A percentile compares a stretch with the other conserved stretches of the same genome.
phyloP scores from a whole-genome alignment of 352 stramenopile genomes.

The Phytophthora sansomeana region DNA sequence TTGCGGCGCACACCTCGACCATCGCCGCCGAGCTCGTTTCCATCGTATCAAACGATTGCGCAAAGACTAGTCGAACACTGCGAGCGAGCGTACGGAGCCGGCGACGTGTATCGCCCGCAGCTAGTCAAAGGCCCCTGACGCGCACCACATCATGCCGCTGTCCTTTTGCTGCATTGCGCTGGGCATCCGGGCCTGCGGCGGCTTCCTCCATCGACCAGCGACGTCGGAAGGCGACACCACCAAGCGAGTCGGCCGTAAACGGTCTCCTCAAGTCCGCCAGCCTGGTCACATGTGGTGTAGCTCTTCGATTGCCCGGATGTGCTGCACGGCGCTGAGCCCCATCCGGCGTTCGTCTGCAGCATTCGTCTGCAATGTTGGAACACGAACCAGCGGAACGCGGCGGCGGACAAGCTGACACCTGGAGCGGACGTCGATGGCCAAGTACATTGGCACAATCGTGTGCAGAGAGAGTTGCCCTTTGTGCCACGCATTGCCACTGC shows the following conservation, averaged over 20 bases:
- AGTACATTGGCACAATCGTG: not conserved
- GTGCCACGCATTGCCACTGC: too few species aligned
- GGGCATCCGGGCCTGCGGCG: slow-evolving; percentile 8
- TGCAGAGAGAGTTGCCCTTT: too few species aligned
- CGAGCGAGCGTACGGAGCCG: not conserved
- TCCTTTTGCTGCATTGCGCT: slow-evolving; percentile 24
- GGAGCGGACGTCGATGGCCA: not conserved
- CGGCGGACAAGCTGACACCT: not conserved
- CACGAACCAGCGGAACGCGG: not conserved
- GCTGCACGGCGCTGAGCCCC: slow-evolving; percentile 17
- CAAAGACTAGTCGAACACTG: slow-evolving; percentile 10
- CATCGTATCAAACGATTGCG: not conserved
- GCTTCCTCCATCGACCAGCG: not conserved
- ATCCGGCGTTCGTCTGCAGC: slow-evolving; percentile 20
- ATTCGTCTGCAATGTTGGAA: slow-evolving; percentile 1
- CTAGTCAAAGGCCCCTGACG: slow-evolving; percentile 24
- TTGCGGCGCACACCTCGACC: not conserved
- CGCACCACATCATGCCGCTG: slow-evolving; percentile 29
- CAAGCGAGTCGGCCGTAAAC: not conserved
- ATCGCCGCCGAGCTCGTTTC: not conserved
- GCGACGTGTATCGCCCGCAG: slow-evolving; percentile 22
- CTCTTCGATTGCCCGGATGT: slow-evolving; percentile 14
- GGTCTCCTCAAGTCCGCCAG: slow-evolving; percentile 16
- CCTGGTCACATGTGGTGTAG: slow-evolving; percentile 20
- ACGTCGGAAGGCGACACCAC: slow-evolving; percentile 10